Percentiles rank a stretch among this genome's conserved stretches.
Evolutionary conservation across 352 stramenopile species (phyloP).

Genomic region (Globisporangium perplexum): DNA sequence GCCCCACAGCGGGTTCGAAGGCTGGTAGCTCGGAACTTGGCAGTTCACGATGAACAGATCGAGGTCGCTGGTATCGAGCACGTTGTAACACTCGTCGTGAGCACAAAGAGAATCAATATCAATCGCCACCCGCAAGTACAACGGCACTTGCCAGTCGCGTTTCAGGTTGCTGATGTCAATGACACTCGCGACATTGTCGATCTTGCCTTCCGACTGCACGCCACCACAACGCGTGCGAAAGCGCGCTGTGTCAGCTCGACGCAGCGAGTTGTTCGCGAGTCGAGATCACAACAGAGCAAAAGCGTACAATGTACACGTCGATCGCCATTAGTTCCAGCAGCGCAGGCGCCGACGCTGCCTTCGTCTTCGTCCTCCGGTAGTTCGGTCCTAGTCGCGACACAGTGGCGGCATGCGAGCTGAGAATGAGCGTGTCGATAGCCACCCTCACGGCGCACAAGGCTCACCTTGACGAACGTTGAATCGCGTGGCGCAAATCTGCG

Average conservation of each 20-base stretch:
- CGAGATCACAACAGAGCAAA: background rate
- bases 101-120: background rate
- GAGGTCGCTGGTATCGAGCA: too few relatives aligned
- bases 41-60: conserved; percentile 83
- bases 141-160: conserved; percentile 16
- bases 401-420: background rate
- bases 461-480: conserved; percentile 81
- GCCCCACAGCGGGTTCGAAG: conserved; percentile 78
- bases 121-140: too few relatives aligned
- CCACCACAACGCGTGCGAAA: background rate
- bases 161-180: conserved; percentile 51
- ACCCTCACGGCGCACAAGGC: background rate
- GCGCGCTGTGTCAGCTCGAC: background rate
- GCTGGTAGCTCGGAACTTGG: conserved; percentile 78
- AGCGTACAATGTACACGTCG: conserved; percentile 60
- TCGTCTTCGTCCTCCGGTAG: conserved; percentile 71
- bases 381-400: conserved; percentile 36
- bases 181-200: conserved; percentile 69
- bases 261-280: background rate
- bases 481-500: conserved; percentile 53
- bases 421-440: background rate
- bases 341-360: conserved; percentile 47
- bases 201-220: conserved; percentile 52
- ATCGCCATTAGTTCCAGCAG: conserved; percentile 61
- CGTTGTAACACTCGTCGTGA: conserved; percentile 8